phyloP scores from a whole-genome alignment of 139 green algal species.

The Trebouxia sp. region DNA sequence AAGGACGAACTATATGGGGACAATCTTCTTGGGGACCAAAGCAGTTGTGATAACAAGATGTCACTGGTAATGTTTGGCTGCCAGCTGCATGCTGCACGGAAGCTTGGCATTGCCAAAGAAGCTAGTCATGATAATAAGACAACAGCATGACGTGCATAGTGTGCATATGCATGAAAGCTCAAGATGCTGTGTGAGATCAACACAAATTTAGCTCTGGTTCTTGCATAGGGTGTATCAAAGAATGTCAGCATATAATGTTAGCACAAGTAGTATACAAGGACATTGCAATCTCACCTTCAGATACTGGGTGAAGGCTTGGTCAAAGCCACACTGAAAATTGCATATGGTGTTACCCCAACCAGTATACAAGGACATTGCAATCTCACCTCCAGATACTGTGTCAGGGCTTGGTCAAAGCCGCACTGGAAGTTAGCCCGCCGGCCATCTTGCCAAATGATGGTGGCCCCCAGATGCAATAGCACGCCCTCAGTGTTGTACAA shows the following conservation, averaged over 20 bases:
- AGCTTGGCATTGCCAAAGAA: too few species aligned
- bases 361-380: background rate
- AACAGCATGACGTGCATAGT: too few species aligned
- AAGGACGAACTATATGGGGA: too few species aligned
- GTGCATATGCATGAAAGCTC: background rate
- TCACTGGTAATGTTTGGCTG: too few species aligned
- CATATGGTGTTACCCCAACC: background rate
- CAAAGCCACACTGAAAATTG: slow-evolving; percentile 42
- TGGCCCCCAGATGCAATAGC: slow-evolving; percentile 35
- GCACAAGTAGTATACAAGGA: background rate
- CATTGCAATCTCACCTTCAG: slow-evolving; percentile 19
- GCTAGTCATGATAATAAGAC: too few species aligned
- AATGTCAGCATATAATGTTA: background rate
- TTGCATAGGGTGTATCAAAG: background rate
- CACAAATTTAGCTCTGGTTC: background rate
- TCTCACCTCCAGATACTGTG: slow-evolving; percentile 32
- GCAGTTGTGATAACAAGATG: too few species aligned
- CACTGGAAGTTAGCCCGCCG: slow-evolving; percentile 35
- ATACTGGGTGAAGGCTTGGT: slow-evolving; percentile 35
- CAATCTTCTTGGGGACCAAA: too few species aligned
- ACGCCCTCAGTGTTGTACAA: slow-evolving; percentile 40
- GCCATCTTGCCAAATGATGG: slow-evolving; percentile 39
- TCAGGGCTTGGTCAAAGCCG: slow-evolving; percentile 40
- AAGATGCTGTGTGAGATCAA: background rate
- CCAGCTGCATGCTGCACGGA: too few species aligned